Evolutionary conservation across 1,139 yeast genomes (phyloP).

Genomic region (Ogataea hybrid): DNA sequence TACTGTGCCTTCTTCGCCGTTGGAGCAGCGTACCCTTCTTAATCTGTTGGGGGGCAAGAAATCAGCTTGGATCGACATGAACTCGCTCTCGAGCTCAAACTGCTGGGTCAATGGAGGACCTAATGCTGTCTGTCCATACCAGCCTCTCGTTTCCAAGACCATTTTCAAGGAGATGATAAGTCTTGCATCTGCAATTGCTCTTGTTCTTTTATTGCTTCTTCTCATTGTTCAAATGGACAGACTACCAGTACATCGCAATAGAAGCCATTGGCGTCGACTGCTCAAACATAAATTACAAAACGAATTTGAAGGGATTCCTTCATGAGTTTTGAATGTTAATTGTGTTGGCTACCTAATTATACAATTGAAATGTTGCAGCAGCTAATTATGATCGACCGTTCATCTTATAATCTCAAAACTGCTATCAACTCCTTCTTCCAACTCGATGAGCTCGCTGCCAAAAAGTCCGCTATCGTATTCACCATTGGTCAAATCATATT

Average conservation of each 20-base stretch:
- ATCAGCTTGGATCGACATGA: constrained; percentile 79
- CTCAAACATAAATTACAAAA: constrained; percentile 43
- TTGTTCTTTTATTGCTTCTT: constrained; percentile 44
- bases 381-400: background rate
- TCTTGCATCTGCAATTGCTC: constrained; percentile 61
- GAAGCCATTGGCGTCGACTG: constrained; percentile 53
- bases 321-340: constrained; percentile 29
- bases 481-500: constrained; percentile 35
- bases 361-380: constrained; percentile 1
- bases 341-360: constrained; percentile 4
- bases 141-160: constrained; percentile 48
- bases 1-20: constrained; percentile 55
- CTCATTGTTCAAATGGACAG: constrained; percentile 35
- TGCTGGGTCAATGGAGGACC: constrained; percentile 93
- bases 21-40: constrained; percentile 40
- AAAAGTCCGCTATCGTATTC: constrained; percentile 43
- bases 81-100: constrained; percentile 66
- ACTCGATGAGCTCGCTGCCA: constrained; percentile 60
- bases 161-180: constrained; percentile 64
- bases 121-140: constrained; percentile 76
- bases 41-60: constrained; percentile 20
- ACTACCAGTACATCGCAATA: constrained; percentile 54
- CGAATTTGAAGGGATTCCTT: constrained; percentile 67
- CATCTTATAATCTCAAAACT: constrained; percentile 25
- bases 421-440: constrained; percentile 49